Evolutionary conservation across 2,329 filamentous ascomycete genomes (phyloP).

Genomic region (Claviceps citrina): DNA sequence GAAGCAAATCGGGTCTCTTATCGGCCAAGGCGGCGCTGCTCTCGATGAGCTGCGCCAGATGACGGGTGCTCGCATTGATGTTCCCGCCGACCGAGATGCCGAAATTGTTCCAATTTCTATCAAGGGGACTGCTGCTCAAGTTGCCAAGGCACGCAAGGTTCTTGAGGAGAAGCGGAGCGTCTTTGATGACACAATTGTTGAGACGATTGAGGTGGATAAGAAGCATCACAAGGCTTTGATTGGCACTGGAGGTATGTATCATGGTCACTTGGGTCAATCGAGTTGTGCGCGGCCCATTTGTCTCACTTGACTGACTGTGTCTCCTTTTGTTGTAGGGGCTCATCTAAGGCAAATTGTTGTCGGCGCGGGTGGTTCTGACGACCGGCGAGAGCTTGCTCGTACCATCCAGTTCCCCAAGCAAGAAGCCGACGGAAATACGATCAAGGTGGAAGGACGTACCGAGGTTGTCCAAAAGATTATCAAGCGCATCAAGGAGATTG

Average conservation of each 20-base stretch:
- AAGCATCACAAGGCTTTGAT: slow-evolving; percentile 87
- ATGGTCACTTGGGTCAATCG: not conserved
- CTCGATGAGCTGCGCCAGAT: slow-evolving; percentile 78
- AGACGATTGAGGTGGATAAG: slow-evolving; percentile 79
- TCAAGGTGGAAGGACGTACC: slow-evolving; percentile 75
- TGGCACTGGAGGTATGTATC: slow-evolving; percentile 62
- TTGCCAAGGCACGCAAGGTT: slow-evolving; percentile 80
- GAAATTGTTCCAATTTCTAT: slow-evolving; percentile 73
- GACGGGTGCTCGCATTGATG: slow-evolving; percentile 81
- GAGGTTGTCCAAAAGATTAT: slow-evolving; percentile 81
- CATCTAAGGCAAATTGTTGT: slow-evolving; percentile 77
- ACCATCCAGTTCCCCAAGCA: slow-evolving; percentile 91
- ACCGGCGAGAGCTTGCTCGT: slow-evolving; percentile 67
- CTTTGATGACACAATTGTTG: slow-evolving; percentile 79
- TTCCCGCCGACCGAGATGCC: slow-evolving; percentile 65
- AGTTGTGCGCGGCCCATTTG: not conserved
- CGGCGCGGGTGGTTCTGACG: slow-evolving; percentile 77
- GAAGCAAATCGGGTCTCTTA: slow-evolving; percentile 83
- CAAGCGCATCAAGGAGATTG: slow-evolving; percentile 64
- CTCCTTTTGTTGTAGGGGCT: slow-evolving; percentile 44
- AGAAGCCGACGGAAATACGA: slow-evolving; percentile 65
- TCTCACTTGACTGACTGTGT: slow-evolving; percentile 3
- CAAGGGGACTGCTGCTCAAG: slow-evolving; percentile 82
- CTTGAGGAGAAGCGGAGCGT: slow-evolving; percentile 72
- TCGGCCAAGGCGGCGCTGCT: slow-evolving; percentile 76